Evolutionary conservation across 2,329 filamentous ascomycete genomes (phyloP), one percentile per base, ranked within the genome.

Genomic region (Pseudonectria buxi): DNA sequence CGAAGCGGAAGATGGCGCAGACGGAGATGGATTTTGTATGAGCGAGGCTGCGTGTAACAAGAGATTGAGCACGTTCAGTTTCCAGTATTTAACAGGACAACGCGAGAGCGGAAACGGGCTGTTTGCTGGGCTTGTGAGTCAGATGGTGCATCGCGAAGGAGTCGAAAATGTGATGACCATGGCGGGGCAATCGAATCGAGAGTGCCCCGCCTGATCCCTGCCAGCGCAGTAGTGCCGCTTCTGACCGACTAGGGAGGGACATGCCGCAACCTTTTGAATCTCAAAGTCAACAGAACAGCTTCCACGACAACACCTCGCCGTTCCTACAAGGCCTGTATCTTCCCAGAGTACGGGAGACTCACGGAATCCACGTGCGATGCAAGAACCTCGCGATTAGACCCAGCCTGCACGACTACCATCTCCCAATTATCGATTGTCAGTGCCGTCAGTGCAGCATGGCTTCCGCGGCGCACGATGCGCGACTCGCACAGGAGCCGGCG

Each of bases 121-220:
- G n/a, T n/a, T n/a, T n/a, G n/a, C n/a, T n/a, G n/a, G n/a, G n/a
- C n/a, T n/a, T n/a, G 9, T 22, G 18, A 22, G 18, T 22, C 18
- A 22, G 9, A 22, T 6, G 18, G 25, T 15, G 24, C 30, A 30
- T 16, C 14, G 10, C 24, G 13, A 31, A 33, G 26, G 35, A 33
- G 35, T 35, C 37, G 31, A 35, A 37, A 36, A 35, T 45, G 35
- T 28, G 15, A 14, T 32, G 32, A 41, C 42, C 44, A 53, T 46
- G 43, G 51, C 51, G 49, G 51, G 50, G 50, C 51, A 41, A 14
- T 15, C 24, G 32, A 41, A 14, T 15, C 24, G 32, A 29, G 13
- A 37, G 24, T 50, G 52, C 52, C 52, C 52, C 50, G 44, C 53
- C 47, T 51, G 25, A 49, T 50, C 52, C 49, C 44, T 55, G 49